Evolutionary conservation across 73 alveolate genomes (phyloP).

Genomic region (Symbiodinium natans): DNA sequence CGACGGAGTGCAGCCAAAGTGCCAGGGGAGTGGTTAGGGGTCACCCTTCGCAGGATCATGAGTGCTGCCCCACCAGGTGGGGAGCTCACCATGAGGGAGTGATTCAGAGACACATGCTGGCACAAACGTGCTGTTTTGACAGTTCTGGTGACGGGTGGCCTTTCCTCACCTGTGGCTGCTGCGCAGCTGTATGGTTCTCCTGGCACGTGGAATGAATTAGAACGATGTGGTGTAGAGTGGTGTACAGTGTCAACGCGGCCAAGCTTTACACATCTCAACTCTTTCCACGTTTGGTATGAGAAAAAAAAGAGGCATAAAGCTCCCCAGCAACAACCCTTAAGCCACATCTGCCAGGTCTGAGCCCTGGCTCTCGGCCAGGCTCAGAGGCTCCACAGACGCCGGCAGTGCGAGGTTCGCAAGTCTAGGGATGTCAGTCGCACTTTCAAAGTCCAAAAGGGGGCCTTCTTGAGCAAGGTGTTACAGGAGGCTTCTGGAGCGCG

Average conservation of each 20-base stretch:
- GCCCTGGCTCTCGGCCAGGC: conserved; percentile 22
- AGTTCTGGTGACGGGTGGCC: conserved; percentile 15
- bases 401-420: not conserved
- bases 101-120: not conserved
- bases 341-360: conserved; percentile 13
- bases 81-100: not conserved
- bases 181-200: not conserved
- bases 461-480: not conserved
- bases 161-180: conserved; percentile 3
- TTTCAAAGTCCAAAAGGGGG: too few species aligned
- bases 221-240: too few species aligned
- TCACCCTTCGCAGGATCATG: not conserved
- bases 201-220: not conserved
- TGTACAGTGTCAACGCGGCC: too few species aligned
- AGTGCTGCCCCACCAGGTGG: conserved; percentile 16
- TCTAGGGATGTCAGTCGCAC: too few species aligned
- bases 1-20: too few species aligned
- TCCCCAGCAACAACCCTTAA: too few species aligned
- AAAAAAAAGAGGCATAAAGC: too few species aligned
- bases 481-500: conserved; percentile 19
- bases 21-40: too few species aligned
- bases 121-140: not conserved
- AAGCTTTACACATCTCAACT: too few species aligned
- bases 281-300: too few species aligned
- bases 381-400: conserved; percentile 7